Base-by-base conservation (phyloP, 2,329 filamentous ascomycete genomes). In the Botrytis galanthina region DNA sequence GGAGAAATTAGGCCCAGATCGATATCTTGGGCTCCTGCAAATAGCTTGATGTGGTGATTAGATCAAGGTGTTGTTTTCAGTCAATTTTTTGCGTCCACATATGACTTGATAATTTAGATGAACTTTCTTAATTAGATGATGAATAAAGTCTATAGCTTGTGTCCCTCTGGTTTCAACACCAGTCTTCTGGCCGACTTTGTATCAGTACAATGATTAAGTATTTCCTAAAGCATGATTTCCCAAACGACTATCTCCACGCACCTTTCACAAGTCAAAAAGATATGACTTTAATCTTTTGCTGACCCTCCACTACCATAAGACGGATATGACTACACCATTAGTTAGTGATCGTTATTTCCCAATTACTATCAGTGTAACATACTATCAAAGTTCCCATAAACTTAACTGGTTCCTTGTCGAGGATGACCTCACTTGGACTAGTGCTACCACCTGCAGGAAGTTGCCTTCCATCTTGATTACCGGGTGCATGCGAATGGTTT, bases 1-100 rank as follows among this genome's bases (percentile, higher is more conserved):
- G 64, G 59, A 73, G 20, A 29, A 35, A 6, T 35, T 26, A 20
- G 22, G 44, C 3, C 6, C 26, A 1, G 14, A 2, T 54, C 20
- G 6, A 46, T 37, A n/a, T 16, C 22, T 16, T n/a, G 54, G 54
- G 51, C n/a, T 35, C 18, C 22, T 8, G 22, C 35, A 22, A 4
- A 73, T 39, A n/a, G 29, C 29, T 39, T 69, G 44, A 29, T 29
- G 8, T 0, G 32, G 42, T 16, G 26, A 16, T n/a, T 20, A 42
- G 12, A 73, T 42, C 16, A 48, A 20, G 18, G 8, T 71, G 1
- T 29, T 61, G 12, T 68, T 72, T 26, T 73, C 72, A 9, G 75
- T 78, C 1, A 73, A 72, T n/a, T 63, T 46, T 26, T 12, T 7
- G 7, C 32, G 16, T 7, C 42, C 57, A 54, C 12, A n/a, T 0